Percentiles rank a stretch among this genome's conserved stretches.
Conservation (phyloP, 768 basidiomycete species). For the Leccinum sublutescens region DNA sequence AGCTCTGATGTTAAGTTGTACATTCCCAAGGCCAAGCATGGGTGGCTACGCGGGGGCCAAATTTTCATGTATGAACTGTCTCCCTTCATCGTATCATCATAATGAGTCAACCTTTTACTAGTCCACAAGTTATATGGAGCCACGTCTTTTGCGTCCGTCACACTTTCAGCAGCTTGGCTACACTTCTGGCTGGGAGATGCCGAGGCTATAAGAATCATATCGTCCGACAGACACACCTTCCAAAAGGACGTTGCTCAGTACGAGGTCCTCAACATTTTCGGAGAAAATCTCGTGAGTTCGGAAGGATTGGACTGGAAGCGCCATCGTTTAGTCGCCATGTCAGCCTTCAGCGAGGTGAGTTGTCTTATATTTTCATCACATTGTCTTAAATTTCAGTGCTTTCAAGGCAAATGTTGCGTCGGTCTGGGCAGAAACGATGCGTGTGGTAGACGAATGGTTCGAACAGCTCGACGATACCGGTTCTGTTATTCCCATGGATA, state of each 20-base stretch:
- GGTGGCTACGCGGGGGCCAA: constrained; percentile 34
- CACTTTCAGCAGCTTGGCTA: constrained; percentile 30
- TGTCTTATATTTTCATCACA: not conserved
- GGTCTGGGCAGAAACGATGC: constrained; percentile 46
- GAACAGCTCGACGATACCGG: constrained; percentile 31
- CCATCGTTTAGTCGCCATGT: constrained; percentile 43
- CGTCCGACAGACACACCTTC: constrained; percentile 35
- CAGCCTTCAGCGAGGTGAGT: constrained; percentile 49
- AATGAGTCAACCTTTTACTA: constrained; percentile 10
- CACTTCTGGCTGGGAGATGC: constrained; percentile 45
- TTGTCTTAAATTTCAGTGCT: not conserved
- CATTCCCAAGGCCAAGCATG: constrained; percentile 36
- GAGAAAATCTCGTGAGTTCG: constrained; percentile 41
- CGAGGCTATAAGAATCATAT: constrained; percentile 39
- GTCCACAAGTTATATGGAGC: constrained; percentile 40
- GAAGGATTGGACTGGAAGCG: constrained; percentile 48
- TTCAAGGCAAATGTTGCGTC: constrained; percentile 44
- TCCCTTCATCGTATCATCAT: too few relatives aligned
- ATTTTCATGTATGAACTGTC: constrained; percentile 35
- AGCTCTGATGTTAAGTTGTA: constrained; percentile 22
- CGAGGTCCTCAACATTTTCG: constrained; percentile 44
- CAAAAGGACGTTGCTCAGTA: constrained; percentile 36
- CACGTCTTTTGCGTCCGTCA: constrained; percentile 39
- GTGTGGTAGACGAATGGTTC: constrained; percentile 43
- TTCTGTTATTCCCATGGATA: constrained; percentile 23